A percentile compares a stretch with the other conserved stretches of the same genome.
Conservation (phyloP, 2,329 filamentous ascomycete genomes). For the Aspergillus sergii region DNA sequence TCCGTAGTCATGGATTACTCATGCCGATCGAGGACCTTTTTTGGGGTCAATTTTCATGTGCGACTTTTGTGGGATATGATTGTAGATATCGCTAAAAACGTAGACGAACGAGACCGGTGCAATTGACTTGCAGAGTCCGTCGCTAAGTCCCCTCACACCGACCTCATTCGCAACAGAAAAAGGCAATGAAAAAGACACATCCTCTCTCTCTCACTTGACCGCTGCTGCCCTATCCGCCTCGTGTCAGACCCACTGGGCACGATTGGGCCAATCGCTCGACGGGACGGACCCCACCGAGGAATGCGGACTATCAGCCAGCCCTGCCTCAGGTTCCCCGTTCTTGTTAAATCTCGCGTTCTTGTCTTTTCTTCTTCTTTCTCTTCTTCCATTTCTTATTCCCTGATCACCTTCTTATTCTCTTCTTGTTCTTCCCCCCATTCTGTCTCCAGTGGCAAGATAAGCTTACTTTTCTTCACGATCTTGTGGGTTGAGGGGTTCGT, state of each 20-base stretch:
- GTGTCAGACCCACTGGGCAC: conserved; percentile 12
- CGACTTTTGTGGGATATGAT: neutral
- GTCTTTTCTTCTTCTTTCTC: conserved; percentile 5
- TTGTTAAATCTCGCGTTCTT: conserved; percentile 10
- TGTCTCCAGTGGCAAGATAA: neutral
- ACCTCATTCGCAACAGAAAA: neutral
- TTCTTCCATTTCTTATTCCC: neutral
- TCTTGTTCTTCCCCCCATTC: neutral
- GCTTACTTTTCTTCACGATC: conserved; percentile 5
- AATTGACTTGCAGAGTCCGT: neutral
- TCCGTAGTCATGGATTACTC: neutral
- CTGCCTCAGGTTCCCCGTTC: conserved; percentile 2
- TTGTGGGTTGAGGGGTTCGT: neutral
- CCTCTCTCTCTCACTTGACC: neutral
- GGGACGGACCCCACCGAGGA: neutral
- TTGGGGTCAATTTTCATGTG: neutral
- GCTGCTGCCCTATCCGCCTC: conserved; percentile 13
- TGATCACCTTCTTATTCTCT: neutral
- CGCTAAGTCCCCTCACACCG: neutral
- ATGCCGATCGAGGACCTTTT: neutral
- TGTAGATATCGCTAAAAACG: neutral
- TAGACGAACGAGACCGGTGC: neutral
- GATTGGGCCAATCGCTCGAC: neutral
- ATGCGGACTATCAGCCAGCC: conserved; percentile 5
- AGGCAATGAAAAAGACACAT: neutral